Conservation (phyloP, 2,329 filamentous ascomycete species). For the Epichloe elymi region DNA sequence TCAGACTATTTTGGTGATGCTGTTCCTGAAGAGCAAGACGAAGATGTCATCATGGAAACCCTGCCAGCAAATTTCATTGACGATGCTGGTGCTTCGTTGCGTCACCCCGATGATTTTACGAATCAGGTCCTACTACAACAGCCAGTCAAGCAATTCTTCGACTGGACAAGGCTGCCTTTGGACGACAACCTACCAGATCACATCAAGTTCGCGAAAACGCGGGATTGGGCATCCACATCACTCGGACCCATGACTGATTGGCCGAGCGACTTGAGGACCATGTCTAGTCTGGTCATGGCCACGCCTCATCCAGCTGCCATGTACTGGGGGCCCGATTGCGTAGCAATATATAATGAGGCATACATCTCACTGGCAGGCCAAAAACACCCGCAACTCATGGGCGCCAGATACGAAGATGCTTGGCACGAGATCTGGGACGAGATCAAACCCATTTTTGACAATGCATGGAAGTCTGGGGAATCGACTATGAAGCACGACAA, state of each 20-base stretch:
- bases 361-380: slow-evolving; percentile 59
- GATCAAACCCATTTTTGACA: slow-evolving; percentile 54
- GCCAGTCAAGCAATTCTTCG: slow-evolving; percentile 35
- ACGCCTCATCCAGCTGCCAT: slow-evolving; percentile 62
- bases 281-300: slow-evolving; percentile 74
- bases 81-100: slow-evolving; percentile 10
- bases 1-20: slow-evolving; percentile 31
- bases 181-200: slow-evolving; percentile 53
- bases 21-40: slow-evolving; percentile 4
- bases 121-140: slow-evolving; percentile 24
- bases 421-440: slow-evolving; percentile 67
- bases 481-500: slow-evolving; percentile 80
- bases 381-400: slow-evolving; percentile 68
- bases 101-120: slow-evolving; percentile 29
- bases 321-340: slow-evolving; percentile 64
- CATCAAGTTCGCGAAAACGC: slow-evolving; percentile 56
- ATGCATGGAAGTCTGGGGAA: slow-evolving; percentile 56
- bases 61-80: slow-evolving; percentile 2
- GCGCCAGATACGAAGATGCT: slow-evolving; percentile 51
- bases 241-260: slow-evolving; percentile 66
- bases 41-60: slow-evolving; percentile 1
- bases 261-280: slow-evolving; percentile 57
- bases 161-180: slow-evolving; percentile 65
- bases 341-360: slow-evolving; percentile 60
- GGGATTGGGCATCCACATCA: slow-evolving; percentile 61